Base-by-base conservation (phyloP, 306 rosid species). In the Clitoria ternatea region DNA sequence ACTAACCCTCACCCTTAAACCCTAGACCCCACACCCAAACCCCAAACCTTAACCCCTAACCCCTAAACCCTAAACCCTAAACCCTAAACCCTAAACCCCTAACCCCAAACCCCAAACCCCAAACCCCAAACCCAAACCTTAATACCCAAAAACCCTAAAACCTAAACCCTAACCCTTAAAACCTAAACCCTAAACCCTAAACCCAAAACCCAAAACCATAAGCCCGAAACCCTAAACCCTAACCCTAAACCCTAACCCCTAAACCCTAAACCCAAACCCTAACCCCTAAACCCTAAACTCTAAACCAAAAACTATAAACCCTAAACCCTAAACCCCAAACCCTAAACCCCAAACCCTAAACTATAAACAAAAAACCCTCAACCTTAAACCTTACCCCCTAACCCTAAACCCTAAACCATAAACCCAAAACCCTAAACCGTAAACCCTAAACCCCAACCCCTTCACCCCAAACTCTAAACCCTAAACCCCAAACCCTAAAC, bases 361-460 rank as follows among this genome's bases (percentile, higher is more conserved):
- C n/a, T n/a, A n/a, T n/a, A n/a, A n/a, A n/a, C n/a, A n/a, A n/a
- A n/a, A n/a, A n/a, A n/a, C n/a, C n/a, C n/a, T n/a, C n/a, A n/a
- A n/a, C n/a, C n/a, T n/a, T n/a, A n/a, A n/a, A n/a, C 30, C 4
- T 2, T 2, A 49, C 61, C 71, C 79, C 30, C 22, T 36, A 74
- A 48, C 54, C 73, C 30, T 18, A 64, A 74, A 53, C 80, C 79
- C 20, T 33, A 64, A 64, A 35, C 79, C 74, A 35, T 39, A 66
- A 75, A 29, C 80, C 80, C 23, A 37, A 66, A 75, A 19, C 80
- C 74, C 19, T 27, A 75, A 53, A 48, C 74, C 74, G 2, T 17
- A 37, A 74, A 64, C 57, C 73, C 69, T 42, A 35, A 74, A 76
- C 69, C 69, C n/a, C n/a, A n/a, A n/a, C n/a, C n/a, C n/a, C n/a